Evolutionary conservation across 441 rosid genomes (phyloP).

Genomic region (Pelargonium fulgidum): DNA sequence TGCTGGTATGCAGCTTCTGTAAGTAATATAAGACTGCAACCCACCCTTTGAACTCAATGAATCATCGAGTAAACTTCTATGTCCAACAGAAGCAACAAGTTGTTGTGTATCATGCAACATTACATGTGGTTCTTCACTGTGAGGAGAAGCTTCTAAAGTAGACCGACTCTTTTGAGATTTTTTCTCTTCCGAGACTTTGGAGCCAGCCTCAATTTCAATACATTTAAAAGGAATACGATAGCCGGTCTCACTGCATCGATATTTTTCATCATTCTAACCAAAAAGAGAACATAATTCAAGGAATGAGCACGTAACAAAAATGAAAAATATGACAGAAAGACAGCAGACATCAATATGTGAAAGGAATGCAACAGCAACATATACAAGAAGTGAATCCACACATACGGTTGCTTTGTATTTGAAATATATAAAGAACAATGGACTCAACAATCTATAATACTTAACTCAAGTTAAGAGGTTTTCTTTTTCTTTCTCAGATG

Average conservation of each 20-base stretch:
- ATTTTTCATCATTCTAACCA: constrained; percentile 52
- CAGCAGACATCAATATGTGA: too few species aligned
- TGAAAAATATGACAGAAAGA: background rate
- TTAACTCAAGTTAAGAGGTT: background rate
- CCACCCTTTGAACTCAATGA: constrained; percentile 29
- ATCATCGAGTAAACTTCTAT: constrained; percentile 48
- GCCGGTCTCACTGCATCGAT: constrained; percentile 89
- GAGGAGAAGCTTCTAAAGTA: constrained; percentile 25
- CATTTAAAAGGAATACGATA: constrained; percentile 82
- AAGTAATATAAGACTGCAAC: constrained; percentile 53
- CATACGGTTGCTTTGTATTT: background rate
- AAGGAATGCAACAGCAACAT: background rate
- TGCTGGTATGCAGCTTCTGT: constrained; percentile 74
- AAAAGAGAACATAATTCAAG: background rate
- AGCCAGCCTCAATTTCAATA: constrained; percentile 32
- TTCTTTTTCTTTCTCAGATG: too few species aligned
- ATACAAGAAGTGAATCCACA: too few species aligned
- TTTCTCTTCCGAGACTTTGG: constrained; percentile 24
- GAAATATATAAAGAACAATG: background rate
- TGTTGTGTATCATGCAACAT: constrained; percentile 6
- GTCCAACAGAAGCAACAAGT: constrained; percentile 17
- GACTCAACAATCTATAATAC: background rate
- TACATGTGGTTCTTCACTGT: background rate
- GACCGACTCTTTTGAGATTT: constrained; percentile 37
- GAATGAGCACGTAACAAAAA: background rate